phyloP scores from a whole-genome alignment of 176 grass and related monocot genomes.

The Avena atlantica region DNA sequence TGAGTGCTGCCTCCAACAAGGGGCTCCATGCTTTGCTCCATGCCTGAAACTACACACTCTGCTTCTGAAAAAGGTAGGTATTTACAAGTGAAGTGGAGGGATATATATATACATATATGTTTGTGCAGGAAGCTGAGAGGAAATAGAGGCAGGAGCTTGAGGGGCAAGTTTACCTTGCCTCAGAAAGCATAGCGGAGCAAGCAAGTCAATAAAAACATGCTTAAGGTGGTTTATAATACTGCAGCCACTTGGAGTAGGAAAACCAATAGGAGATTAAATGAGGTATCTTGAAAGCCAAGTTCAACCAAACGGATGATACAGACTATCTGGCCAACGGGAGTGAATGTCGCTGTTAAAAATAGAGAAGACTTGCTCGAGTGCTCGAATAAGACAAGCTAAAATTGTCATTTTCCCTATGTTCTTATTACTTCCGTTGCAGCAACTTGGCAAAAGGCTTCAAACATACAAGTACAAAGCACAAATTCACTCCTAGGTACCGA shows the following conservation, averaged over 20 bases:
- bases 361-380: too few relatives aligned
- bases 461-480: not conserved
- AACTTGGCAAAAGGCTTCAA: too few relatives aligned
- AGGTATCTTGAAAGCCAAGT: conserved; percentile 33
- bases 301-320: not conserved
- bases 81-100: not conserved
- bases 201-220: too few relatives aligned
- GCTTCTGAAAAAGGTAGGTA: conserved; percentile 2
- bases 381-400: too few relatives aligned
- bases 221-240: too few relatives aligned
- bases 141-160: too few relatives aligned
- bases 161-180: too few relatives aligned
- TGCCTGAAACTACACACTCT: not conserved
- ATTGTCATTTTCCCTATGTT: too few relatives aligned
- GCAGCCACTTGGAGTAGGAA: not conserved
- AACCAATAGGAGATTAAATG: not conserved
- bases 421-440: too few relatives aligned
- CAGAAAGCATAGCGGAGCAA: too few relatives aligned
- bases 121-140: not conserved
- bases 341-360: too few relatives aligned
- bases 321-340: too few relatives aligned
- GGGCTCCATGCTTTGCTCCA: conserved; percentile 16
- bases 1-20: conserved; percentile 9
- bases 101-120: not conserved
- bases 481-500: not conserved